phyloP scores from a whole-genome alignment of 805 yeast genomes.

The Hagleromyces aurorensis region DNA sequence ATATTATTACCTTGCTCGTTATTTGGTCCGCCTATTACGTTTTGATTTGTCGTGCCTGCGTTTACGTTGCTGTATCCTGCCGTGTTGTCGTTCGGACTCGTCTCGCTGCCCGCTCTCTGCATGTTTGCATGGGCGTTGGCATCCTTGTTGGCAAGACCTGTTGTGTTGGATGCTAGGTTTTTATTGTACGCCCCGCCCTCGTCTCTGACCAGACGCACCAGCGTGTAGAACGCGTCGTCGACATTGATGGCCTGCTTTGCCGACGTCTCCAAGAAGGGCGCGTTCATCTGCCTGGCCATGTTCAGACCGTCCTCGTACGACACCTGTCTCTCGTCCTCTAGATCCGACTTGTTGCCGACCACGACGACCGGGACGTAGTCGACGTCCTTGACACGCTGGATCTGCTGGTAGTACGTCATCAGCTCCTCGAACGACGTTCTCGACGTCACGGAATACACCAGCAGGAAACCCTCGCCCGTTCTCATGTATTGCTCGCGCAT shows the following conservation, averaged over 20 bases:
- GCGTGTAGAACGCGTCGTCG: conserved; percentile 69
- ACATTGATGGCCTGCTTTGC: conserved; percentile 90
- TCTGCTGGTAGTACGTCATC: conserved; percentile 70
- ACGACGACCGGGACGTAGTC: conserved; percentile 69
- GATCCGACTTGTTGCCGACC: conserved; percentile 75
- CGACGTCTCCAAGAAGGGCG: conserved; percentile 82
- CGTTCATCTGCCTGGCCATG: conserved; percentile 56
- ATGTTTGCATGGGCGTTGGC: conserved; percentile 3
- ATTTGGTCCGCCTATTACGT: too few species aligned
- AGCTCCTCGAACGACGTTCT: conserved; percentile 80
- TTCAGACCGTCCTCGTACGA: conserved; percentile 54
- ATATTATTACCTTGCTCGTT: too few species aligned
- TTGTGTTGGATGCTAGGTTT: too few species aligned
- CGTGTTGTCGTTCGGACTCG: too few species aligned
- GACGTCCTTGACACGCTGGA: conserved; percentile 67
- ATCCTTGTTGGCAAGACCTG: conserved; percentile 6
- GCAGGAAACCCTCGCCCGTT: conserved; percentile 87
- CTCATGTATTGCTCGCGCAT: conserved; percentile 93
- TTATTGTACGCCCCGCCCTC: conserved; percentile 28
- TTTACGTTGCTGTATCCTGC: too few species aligned
- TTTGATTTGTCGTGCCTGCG: too few species aligned
- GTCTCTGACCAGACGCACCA: conserved; percentile 51
- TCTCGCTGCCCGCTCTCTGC: too few species aligned
- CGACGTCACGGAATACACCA: conserved; percentile 85
- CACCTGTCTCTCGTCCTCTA: conserved; percentile 70